Evolutionary conservation across 2,329 filamentous ascomycete genomes (phyloP).

Genomic region (Beauveria sp.): DNA sequence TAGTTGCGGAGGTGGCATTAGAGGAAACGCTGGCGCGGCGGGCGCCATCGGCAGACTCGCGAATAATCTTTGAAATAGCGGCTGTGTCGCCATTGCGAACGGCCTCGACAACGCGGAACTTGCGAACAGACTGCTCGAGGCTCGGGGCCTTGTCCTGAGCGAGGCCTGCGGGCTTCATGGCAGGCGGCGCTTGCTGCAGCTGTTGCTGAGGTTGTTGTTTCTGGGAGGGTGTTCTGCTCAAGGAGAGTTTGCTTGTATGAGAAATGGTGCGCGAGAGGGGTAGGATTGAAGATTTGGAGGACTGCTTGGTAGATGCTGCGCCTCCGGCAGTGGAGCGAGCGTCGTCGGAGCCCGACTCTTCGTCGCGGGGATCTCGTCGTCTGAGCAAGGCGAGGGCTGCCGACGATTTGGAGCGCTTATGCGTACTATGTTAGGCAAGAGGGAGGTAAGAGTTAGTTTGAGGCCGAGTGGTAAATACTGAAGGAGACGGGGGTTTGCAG

Average conservation of each 20-base stretch:
- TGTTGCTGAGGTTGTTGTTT: constrained; percentile 20
- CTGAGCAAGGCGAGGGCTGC: constrained; percentile 47
- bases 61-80: constrained; percentile 79
- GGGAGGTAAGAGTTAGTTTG: constrained; percentile 3
- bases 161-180: not conserved
- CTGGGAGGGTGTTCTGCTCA: constrained; percentile 32
- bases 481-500: not conserved
- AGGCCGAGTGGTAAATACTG: not conserved
- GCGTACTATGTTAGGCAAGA: constrained; percentile 23
- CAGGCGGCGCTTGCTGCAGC: constrained; percentile 23
- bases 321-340: constrained; percentile 32
- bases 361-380: constrained; percentile 41
- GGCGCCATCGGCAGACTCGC: constrained; percentile 51
- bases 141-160: constrained; percentile 41
- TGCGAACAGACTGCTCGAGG: constrained; percentile 88
- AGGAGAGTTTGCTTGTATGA: constrained; percentile 41
- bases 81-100: constrained; percentile 84
- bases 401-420: constrained; percentile 48
- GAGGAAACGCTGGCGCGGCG: constrained; percentile 52
- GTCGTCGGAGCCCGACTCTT: constrained; percentile 48
- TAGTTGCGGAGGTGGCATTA: constrained; percentile 33
- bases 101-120: constrained; percentile 91
- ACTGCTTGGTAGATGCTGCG: constrained; percentile 24
- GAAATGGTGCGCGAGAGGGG: constrained; percentile 30
- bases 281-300: constrained; percentile 23